Evolutionary conservation across 305 asterid genomes (phyloP).

Genomic region (Solanum hybrid): DNA sequence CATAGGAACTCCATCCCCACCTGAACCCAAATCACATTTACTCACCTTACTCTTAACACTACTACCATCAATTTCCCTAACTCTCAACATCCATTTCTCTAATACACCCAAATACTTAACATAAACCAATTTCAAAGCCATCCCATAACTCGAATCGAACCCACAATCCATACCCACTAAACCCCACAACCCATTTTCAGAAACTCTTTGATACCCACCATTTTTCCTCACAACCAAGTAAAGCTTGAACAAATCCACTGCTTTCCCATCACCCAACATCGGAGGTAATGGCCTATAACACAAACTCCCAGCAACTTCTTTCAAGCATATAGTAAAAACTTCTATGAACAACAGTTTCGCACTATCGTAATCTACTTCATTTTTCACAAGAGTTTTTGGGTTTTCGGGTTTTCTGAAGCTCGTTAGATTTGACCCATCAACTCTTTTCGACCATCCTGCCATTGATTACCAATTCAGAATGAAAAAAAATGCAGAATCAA

Average conservation of each 20-base stretch:
- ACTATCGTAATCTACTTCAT: not conserved
- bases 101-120: slow-evolving; percentile 40
- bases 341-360: slow-evolving; percentile 27
- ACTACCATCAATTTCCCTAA: slow-evolving; percentile 1
- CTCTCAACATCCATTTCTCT: slow-evolving; percentile 33
- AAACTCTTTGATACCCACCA: slow-evolving; percentile 39
- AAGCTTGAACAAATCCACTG: slow-evolving; percentile 51
- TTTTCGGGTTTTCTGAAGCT: slow-evolving; percentile 12
- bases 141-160: slow-evolving; percentile 16
- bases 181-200: slow-evolving; percentile 33
- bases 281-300: slow-evolving; percentile 47
- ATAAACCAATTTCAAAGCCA: slow-evolving; percentile 52
- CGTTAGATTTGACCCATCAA: slow-evolving; percentile 27
- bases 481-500: not conserved
- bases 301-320: slow-evolving; percentile 17
- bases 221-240: slow-evolving; percentile 29
- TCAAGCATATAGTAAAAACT: slow-evolving; percentile 21
- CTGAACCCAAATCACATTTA: not conserved
- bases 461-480: not conserved
- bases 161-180: slow-evolving; percentile 46
- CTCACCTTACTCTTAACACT: not conserved
- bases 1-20: slow-evolving; percentile 20
- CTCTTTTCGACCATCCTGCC: slow-evolving; percentile 58
- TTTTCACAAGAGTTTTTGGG: not conserved
- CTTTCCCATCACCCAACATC: slow-evolving; percentile 38